Base-by-base conservation (phyloP, 2,329 filamentous ascomycete genomes). In the Zalaria sp. region DNA sequence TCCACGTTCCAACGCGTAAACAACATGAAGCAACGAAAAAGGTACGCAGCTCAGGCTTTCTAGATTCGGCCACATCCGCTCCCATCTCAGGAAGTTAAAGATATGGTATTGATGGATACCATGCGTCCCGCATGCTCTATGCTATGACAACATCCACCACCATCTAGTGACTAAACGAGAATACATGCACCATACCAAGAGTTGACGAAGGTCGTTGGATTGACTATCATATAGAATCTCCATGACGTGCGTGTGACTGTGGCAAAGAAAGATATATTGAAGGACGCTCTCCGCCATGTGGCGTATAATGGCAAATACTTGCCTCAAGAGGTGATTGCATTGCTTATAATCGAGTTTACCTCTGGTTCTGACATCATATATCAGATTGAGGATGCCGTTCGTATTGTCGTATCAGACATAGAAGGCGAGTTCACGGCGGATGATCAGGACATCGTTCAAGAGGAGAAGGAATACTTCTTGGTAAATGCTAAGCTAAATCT, bases 321-420 rank as follows among this genome's bases (percentile, higher is more conserved):
- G n/a, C 59, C 62, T 10, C 54, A 55, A 6, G 64, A 67, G 50
- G 60, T 62, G 32, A 25, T 18, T 18, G 27, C 7, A 25, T 9
- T 26, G 27, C n/a, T 25, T 38, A 7, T 2, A 18, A 7, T 36
- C 34, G 25, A 38, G 11, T 26, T 2, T 36, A 36, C 11, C 35
- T 8, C 35, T 25, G 35, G 11, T 39, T 31, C 10, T 11, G 18
- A 18, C 18, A 18, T 37, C 34, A 9, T 26, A 10, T 34, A 10
- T 26, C 34, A 64, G 50, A 52, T 70, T 1, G 60, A 63, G 48
- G 53, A 65, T 38, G 51, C 62, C 4, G 62, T 65, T 27, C 61
- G 63, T n/a, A 55, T 66, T 5, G 51, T 63, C 4, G 57, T 57
- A 7, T 64, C 66, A 0, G 55, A 58, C 34, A 54, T 68, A 6